Evolutionary conservation across 73 alveolate genomes (phyloP).

Genomic region (Tetrahymena thermophila): DNA sequence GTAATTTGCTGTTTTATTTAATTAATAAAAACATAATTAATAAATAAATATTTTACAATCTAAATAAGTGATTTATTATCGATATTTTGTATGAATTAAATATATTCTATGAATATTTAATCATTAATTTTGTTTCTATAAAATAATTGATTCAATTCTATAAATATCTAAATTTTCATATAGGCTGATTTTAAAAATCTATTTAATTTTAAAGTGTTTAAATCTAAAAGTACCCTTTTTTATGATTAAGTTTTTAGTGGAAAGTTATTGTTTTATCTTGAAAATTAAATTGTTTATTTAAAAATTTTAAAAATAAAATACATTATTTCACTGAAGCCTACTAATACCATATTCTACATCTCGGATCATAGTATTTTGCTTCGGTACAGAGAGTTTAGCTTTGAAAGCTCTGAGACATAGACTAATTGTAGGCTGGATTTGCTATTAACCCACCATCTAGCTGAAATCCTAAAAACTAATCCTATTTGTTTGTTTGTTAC

Average conservation of each 20-base stretch:
- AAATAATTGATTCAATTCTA: too few relatives aligned
- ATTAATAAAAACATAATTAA: not conserved
- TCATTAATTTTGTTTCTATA: not conserved
- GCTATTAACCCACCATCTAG: not conserved
- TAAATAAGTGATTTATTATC: too few relatives aligned
- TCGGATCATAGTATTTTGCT: not conserved
- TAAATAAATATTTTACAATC: too few relatives aligned
- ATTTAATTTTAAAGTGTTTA: too few relatives aligned
- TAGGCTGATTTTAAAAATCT: too few relatives aligned
- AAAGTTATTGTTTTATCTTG: too few relatives aligned
- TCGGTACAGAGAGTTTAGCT: not conserved
- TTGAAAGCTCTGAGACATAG: not conserved
- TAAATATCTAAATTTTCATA: too few relatives aligned
- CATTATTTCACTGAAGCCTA: not conserved
- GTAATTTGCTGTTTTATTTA: not conserved
- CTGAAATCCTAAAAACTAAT: not conserved
- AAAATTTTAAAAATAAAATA: too few relatives aligned
- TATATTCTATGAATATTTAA: not conserved
- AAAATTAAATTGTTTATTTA: too few relatives aligned
- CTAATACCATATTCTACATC: not conserved
- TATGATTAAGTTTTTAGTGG: too few relatives aligned
- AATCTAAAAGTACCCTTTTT: too few relatives aligned
- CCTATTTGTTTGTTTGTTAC: not conserved
- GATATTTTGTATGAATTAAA: too few relatives aligned
- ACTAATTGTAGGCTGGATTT: not conserved